A percentile compares a stretch with the other conserved stretches of the same genome.
Conservation (phyloP, 805 yeast genomes). For the Metschnikowia bowlesiae region DNA sequence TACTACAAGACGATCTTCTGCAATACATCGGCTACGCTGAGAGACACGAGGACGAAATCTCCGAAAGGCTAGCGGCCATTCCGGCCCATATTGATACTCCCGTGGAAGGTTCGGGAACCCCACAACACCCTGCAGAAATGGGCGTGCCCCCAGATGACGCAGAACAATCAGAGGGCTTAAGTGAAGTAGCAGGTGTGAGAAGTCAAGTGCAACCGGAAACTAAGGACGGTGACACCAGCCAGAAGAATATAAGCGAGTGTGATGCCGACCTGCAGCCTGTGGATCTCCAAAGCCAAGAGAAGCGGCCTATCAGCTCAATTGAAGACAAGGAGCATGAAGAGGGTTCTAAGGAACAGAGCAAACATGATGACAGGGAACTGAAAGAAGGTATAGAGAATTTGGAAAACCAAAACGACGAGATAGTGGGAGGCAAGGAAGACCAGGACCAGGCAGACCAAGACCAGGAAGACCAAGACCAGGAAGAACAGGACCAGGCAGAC, state of each 20-base stretch:
- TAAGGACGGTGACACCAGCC: neutral
- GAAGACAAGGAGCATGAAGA: neutral
- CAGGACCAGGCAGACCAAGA: neutral
- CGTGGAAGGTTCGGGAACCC: neutral
- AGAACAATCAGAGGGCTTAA: neutral
- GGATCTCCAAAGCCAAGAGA: neutral
- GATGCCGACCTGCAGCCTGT: too few species aligned
- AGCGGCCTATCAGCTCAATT: too few species aligned
- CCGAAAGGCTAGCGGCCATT: constrained; percentile 1
- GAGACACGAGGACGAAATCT: constrained; percentile 11
- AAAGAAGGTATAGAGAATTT: neutral
- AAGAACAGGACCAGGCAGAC: neutral
- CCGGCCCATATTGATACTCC: neutral
- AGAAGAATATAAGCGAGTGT: too few species aligned
- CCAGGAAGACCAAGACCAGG: too few species aligned
- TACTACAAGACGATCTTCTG: constrained; percentile 25
- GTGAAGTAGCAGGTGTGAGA: neutral
- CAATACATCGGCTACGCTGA: constrained; percentile 19
- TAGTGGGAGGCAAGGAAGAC: neutral
- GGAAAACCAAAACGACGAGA: neutral
- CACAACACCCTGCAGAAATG: too few species aligned
- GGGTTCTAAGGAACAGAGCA: neutral
- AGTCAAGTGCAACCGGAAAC: neutral
- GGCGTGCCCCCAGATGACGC: neutral
- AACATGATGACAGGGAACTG: neutral